Percentiles rank a stretch among this genome's conserved stretches.
Evolutionary conservation across 768 basidiomycete genomes (phyloP).

Genomic region (Macrolepiota albuminosa): DNA sequence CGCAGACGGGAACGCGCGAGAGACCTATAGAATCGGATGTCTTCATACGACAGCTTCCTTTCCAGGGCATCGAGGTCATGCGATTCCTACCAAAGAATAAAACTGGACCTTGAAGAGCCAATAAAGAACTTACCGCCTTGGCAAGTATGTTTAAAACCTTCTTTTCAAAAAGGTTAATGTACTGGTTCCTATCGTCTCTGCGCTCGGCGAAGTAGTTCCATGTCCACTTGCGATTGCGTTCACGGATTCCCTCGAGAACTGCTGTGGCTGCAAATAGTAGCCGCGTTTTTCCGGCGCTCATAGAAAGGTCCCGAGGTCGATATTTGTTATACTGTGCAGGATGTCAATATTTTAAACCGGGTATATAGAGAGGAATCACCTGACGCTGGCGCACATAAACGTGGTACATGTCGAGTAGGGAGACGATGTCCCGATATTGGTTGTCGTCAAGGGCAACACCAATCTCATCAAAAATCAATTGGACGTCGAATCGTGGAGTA

Average conservation of each 20-base stretch:
- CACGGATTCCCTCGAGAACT: slow-evolving; percentile 78
- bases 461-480: slow-evolving; percentile 89
- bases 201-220: slow-evolving; percentile 89
- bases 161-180: slow-evolving; percentile 82
- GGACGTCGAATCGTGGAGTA: slow-evolving; percentile 82
- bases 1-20: slow-evolving; percentile 85
- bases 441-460: slow-evolving; percentile 87
- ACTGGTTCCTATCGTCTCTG: slow-evolving; percentile 79
- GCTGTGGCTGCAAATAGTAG: slow-evolving; percentile 76
- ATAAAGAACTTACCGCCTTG: slow-evolving; percentile 44
- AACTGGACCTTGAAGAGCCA: not conserved
- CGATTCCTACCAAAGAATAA: slow-evolving; percentile 39
- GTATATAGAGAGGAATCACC: slow-evolving; percentile 32
- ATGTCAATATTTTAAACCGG: slow-evolving; percentile 10
- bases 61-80: slow-evolving; percentile 63
- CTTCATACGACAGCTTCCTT: slow-evolving; percentile 83
- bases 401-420: slow-evolving; percentile 94
- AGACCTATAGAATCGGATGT: slow-evolving; percentile 95
- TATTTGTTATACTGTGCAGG: slow-evolving; percentile 72
- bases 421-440: slow-evolving; percentile 92
- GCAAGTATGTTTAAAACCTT: slow-evolving; percentile 52
- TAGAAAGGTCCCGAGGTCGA: slow-evolving; percentile 57
- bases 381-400: slow-evolving; percentile 84
- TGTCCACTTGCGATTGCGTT: slow-evolving; percentile 81
- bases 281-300: slow-evolving; percentile 62